These are phyloP conservation scores for Cladosporium sp. DNA, from an alignment of 2,329 filamentous ascomycete species.

Conservation along the genomic window DNA sequence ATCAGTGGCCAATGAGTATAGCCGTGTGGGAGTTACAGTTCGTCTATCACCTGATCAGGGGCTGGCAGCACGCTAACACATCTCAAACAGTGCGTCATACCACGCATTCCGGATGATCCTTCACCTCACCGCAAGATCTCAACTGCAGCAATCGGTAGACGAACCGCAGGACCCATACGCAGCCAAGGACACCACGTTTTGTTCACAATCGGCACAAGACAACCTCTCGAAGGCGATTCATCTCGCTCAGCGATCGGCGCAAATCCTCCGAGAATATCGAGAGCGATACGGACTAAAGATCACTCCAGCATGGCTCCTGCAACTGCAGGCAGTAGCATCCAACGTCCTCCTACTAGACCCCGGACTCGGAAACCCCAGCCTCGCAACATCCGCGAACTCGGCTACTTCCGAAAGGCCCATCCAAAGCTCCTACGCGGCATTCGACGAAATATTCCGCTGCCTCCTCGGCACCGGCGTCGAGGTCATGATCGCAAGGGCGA, in stretches of 20 bases:
- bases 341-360: conserved; percentile 13
- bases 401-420: not conserved
- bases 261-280: conserved; percentile 14
- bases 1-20: conserved; percentile 16
- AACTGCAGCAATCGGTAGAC: not conserved
- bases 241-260: conserved; percentile 15
- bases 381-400: too few species aligned
- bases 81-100: not conserved
- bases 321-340: conserved; percentile 14
- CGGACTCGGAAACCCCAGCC: conserved; percentile 1
- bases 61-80: not conserved
- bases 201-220: conserved; percentile 6
- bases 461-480: conserved; percentile 15
- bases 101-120: not conserved
- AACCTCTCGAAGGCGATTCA: conserved; percentile 5
- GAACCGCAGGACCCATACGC: not conserved
- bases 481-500: conserved; percentile 13
- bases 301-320: conserved; percentile 11
- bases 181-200: not conserved
- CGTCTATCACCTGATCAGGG: not conserved
- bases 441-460: conserved; percentile 18
- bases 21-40: conserved; percentile 17
- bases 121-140: not conserved
- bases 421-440: conserved; percentile 10
- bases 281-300: conserved; percentile 17